Base-by-base conservation (phyloP, 2,329 filamentous ascomycete species). In the Ambrosiella xylebori region DNA sequence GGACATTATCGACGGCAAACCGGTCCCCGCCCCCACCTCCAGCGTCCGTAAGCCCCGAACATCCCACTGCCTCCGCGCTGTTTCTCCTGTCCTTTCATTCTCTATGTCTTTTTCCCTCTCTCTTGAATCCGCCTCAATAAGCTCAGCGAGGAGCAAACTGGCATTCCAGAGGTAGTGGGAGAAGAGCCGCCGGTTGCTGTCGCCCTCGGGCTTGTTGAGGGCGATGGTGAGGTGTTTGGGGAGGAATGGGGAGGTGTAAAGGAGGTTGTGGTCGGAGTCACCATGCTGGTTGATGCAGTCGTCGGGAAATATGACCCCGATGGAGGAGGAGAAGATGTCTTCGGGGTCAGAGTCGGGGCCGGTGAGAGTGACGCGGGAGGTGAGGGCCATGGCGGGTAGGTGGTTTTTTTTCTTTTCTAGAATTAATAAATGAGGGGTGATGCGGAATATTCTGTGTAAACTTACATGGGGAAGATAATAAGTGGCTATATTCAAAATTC, bases 81-180 rank as follows among this genome's bases (percentile, higher is more conserved):
- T 27, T 61, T 47, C 15, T 41, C 15, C 13, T 7, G 1, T 50
- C 3, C 19, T 49, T 17, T 39, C 3, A 2, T 13, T 56, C 50
- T 12, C 15, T 40, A 11, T 36, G 6, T 27, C 37, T 6, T 8
- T 56, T 5, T 41, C 47, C 41, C 19, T n/a, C 47, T 35, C 61
- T 53, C 77, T 63, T 5, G 72, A 70, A 47, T 73, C 74, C 7
- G 71, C 71, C 66, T 81, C 78, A 58, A 81, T 69, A 36, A 79
- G 69, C 67, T 80, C 78, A 7, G 76, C 77, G 1, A 80, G 70
- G 62, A 78, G 67, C 53, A 82, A 67, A 15, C 73, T 75, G 6
- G 83, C 74, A 68, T 88, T 88, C 84, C 84, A 88, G 35, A 88
- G 69, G 67, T 83, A 86, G 66, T 88, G 84, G 61, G 81, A 80